Evolutionary conservation across 208 protist genomes (phyloP).

Genomic region (Crithidia mellificae): DNA sequence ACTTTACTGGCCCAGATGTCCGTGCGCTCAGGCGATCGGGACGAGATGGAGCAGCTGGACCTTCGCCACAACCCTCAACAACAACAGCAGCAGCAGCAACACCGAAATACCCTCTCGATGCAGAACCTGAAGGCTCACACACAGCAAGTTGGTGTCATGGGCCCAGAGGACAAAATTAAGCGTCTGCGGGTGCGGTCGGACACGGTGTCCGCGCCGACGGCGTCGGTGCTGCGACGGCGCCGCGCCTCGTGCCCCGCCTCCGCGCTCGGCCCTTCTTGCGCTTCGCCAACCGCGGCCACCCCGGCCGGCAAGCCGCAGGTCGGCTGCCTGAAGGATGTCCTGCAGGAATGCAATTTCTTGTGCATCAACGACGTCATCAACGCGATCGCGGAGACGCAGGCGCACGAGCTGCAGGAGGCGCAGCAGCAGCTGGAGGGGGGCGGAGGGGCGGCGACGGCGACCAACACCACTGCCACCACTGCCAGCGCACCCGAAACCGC

Average conservation of each 20-base stretch:
- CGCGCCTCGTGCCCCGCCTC: conserved; percentile 12
- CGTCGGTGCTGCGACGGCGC: conserved; percentile 9
- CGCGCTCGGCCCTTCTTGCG: background rate
- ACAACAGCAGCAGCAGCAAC: conserved; percentile 14
- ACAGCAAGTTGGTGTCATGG: conserved; percentile 32
- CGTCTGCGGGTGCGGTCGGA: conserved; percentile 21
- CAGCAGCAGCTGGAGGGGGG: conserved; percentile 23
- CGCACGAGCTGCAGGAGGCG: conserved; percentile 36
- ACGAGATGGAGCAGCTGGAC: conserved; percentile 24
- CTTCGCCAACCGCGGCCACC: background rate
- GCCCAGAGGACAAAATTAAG: conserved; percentile 35
- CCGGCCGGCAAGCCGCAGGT: conserved; percentile 21
- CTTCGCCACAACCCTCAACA: conserved; percentile 10
- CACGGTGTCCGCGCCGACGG: background rate
- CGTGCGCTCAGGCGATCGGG: conserved; percentile 24
- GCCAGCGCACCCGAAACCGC: background rate
- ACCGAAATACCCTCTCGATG: conserved; percentile 32
- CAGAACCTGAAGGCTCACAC: conserved; percentile 39
- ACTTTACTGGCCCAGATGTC: conserved; percentile 34
- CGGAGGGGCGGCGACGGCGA: background rate
- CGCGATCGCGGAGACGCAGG: conserved; percentile 34
- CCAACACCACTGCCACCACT: background rate
- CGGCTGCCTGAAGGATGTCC: conserved; percentile 37
- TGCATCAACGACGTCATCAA: conserved; percentile 45
- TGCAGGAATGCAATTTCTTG: conserved; percentile 48